phyloP scores from a whole-genome alignment of 1,139 yeast genomes.

The Debaryomycetaceae sp. region DNA sequence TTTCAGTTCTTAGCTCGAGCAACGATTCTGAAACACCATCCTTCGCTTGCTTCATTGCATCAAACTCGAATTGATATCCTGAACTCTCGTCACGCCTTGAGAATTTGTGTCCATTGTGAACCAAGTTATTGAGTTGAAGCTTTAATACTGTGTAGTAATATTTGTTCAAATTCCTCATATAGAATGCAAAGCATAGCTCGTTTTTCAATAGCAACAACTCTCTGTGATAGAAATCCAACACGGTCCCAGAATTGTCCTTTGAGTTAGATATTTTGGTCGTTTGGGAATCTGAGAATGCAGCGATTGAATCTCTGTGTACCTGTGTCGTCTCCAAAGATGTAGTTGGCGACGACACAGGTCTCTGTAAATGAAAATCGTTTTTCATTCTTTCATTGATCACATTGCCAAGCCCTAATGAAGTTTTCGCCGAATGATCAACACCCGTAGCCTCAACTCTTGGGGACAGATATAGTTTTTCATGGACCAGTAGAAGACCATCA shows the following conservation, averaged over 20 bases:
- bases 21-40: conserved; percentile 1
- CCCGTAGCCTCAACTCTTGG: conserved; percentile 8
- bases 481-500: conserved; percentile 27
- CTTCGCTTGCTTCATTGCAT: conserved; percentile 4
- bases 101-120: conserved; percentile 12
- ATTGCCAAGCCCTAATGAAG: conserved; percentile 5
- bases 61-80: conserved; percentile 5
- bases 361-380: conserved; percentile 14
- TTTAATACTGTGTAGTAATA: conserved; percentile 40
- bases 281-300: not conserved
- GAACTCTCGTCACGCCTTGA: conserved; percentile 5
- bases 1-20: conserved; percentile 13
- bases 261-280: not conserved
- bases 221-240: conserved; percentile 48
- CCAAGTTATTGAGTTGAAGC: conserved; percentile 22
- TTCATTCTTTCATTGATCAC: conserved; percentile 13
- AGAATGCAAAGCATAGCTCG: conserved; percentile 61
- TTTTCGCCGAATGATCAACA: conserved; percentile 7
- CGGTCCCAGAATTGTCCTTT: conserved; percentile 17
- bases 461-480: conserved; percentile 29
- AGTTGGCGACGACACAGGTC: conserved; percentile 21
- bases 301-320: conserved; percentile 13
- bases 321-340: conserved; percentile 22
- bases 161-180: conserved; percentile 50
- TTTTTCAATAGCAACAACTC: conserved; percentile 57